Evolutionary conservation across 495 filamentous ascomycete species (phyloP).

Genomic region (Hamigera avellanea): DNA sequence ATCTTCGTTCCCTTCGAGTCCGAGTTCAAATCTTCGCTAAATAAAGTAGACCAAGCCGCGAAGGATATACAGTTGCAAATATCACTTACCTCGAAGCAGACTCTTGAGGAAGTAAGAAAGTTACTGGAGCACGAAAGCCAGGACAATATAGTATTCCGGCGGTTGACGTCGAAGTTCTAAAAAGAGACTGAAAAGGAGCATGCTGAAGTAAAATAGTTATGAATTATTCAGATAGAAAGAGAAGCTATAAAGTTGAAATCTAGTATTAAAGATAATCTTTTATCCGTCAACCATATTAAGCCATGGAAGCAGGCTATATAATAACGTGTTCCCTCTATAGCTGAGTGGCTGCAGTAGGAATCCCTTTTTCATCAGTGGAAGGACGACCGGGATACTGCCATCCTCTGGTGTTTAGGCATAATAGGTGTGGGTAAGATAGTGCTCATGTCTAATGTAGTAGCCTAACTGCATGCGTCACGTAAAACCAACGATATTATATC

Average conservation of each 20-base stretch:
- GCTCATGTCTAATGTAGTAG: conserved; percentile 13
- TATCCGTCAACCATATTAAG: conserved; percentile 1
- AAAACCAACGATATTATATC: conserved; percentile 3
- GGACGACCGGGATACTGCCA: background rate
- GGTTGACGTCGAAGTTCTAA: background rate
- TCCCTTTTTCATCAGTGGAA: background rate
- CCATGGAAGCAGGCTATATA: conserved; percentile 2
- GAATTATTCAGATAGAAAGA: conserved; percentile 1
- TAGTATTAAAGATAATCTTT: conserved; percentile 2
- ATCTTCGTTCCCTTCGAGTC: background rate
- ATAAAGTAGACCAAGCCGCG: conserved; percentile 1
- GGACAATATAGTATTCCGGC: conserved; percentile 5
- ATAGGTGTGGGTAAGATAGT: conserved; percentile 19
- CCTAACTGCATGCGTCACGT: conserved; percentile 1
- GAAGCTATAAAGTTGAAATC: conserved; percentile 1
- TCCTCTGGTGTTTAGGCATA: conserved; percentile 17
- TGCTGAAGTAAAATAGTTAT: conserved; percentile 3
- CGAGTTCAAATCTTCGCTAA: conserved; percentile 10
- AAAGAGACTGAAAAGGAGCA: conserved; percentile 2
- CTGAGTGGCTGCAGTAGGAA: conserved; percentile 5
- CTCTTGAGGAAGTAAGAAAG: conserved; percentile 7
- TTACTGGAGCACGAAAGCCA: conserved; percentile 7
- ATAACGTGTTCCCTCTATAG: conserved; percentile 1
- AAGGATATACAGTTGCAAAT: conserved; percentile 10
- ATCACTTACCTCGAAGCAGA: conserved; percentile 10